Base-by-base conservation (phyloP, 2,329 filamentous ascomycete genomes). In the Sclerotinia trifoliorum region DNA sequence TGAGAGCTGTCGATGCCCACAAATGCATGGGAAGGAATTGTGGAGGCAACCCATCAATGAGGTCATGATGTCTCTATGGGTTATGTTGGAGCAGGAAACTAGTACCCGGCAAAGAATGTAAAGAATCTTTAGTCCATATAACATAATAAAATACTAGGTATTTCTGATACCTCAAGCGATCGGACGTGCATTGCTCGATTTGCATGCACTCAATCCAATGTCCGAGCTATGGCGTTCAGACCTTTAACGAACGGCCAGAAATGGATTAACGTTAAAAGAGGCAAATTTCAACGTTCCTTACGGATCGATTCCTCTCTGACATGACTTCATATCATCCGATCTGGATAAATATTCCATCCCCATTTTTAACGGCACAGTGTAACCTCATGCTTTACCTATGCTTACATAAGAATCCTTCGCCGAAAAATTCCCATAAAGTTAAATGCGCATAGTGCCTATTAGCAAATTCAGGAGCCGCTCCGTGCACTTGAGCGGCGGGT, bases 301-400 rank as follows among this genome's bases (percentile, higher is more conserved):
- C 44, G 29, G 39, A 60, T n/a, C 3, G 8, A 2, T 21, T 10
- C 60, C 32, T 39, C 5, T 10, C 1, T 66, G 42, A 51, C 55
- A 49, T 52, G 26, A 61, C 55, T 61, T 66, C 54, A 61, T 61
- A n/a, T 17, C 54, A 48, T 66, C 64, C 19, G 32, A 29, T 26
- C n/a, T n/a, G 15, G 32, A 10, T 51, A 60, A 46, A 3, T 8
- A 48, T 3, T 42, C n/a, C 39, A 29, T 49, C n/a, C 19, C 13
- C 6, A 61, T 29, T 49, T 42, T 24, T 39, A 2, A 17, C 49
- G 15, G 24, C 32, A 51, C 11, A 51, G 32, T 61, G 55, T 46
- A 51, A 67, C 55, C 44, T 29, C 13, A 29, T 44, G 55, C 35
- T 44, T 21, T 54, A 46, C 48, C 48, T 8, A 19, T 42, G 44